A percentile compares a stretch with the other conserved stretches of the same genome.
Conservation (phyloP, 192 early-diverging fungal species). For the Phycomyces blakesleeanus region DNA sequence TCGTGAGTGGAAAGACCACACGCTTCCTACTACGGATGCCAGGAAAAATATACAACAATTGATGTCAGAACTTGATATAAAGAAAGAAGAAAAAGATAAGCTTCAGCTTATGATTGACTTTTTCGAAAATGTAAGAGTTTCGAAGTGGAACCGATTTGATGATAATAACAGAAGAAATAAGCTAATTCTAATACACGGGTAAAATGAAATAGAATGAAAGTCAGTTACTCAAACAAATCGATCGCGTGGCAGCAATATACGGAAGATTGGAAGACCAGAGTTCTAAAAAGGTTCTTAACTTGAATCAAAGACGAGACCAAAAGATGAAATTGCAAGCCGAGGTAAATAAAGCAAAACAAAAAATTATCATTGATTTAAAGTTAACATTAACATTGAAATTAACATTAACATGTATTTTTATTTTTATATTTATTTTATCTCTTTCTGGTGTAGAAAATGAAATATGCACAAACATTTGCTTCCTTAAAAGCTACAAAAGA, state of each 20-base stretch:
- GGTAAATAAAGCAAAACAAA: conserved; percentile 16
- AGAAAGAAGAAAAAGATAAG: conserved; percentile 10
- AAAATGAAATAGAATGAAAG: conserved; percentile 44
- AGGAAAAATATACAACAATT: background rate
- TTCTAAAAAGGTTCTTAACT: conserved; percentile 71
- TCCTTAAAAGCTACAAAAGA: conserved; percentile 69
- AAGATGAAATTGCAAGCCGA: conserved; percentile 77
- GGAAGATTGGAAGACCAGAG: conserved; percentile 82
- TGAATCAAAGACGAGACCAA: conserved; percentile 74
- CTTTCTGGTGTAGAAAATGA: conserved; percentile 50
- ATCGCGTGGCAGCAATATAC: conserved; percentile 64
- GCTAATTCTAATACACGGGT: too few relatives aligned
- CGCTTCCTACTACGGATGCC: background rate
- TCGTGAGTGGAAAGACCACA: background rate
- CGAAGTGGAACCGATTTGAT: background rate
- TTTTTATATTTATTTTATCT: too few relatives aligned
- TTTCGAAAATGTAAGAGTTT: conserved; percentile 14
- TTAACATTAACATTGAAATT: too few relatives aligned
- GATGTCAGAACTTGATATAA: background rate
- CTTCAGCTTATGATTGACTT: conserved; percentile 10
- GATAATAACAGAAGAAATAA: too few relatives aligned
- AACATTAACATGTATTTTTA: too few relatives aligned
- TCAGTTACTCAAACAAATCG: conserved; percentile 59
- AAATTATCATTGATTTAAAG: too few relatives aligned
- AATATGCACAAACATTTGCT: conserved; percentile 80